Percentiles rank a stretch among this genome's conserved stretches.
phyloP scores from a whole-genome alignment of 768 basidiomycete genomes.

The Mycena metata region DNA sequence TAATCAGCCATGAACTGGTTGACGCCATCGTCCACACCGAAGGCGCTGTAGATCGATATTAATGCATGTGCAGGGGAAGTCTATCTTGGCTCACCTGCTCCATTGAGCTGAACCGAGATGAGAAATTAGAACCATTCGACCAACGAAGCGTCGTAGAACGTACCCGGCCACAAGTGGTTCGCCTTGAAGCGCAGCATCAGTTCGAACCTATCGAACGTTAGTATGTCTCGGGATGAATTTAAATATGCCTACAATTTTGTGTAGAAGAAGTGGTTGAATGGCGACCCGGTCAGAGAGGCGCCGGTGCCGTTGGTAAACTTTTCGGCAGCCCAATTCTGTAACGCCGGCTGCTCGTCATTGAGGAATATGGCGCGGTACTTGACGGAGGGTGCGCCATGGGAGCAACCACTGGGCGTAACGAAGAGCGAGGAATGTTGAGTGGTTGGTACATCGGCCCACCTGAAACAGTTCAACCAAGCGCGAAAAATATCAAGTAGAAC shows the following conservation, averaged over 20 bases:
- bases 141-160: slow-evolving; percentile 18
- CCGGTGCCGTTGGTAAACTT: slow-evolving; percentile 78
- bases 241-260: slow-evolving; percentile 59
- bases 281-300: slow-evolving; percentile 59
- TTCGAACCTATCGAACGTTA: slow-evolving; percentile 63
- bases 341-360: slow-evolving; percentile 82
- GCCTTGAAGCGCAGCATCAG: slow-evolving; percentile 74
- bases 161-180: slow-evolving; percentile 80
- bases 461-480: slow-evolving; percentile 41
- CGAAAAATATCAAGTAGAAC: neutral
- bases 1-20: slow-evolving; percentile 75
- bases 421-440: slow-evolving; percentile 64
- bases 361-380: slow-evolving; percentile 81
- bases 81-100: slow-evolving; percentile 48
- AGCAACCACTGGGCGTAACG: slow-evolving; percentile 58
- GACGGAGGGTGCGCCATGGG: slow-evolving; percentile 75
- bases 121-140: neutral
- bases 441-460: slow-evolving; percentile 86
- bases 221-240: no score
- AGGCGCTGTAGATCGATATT: slow-evolving; percentile 53
- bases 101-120: slow-evolving; percentile 52
- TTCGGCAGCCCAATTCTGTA: slow-evolving; percentile 79
- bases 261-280: slow-evolving; percentile 76
- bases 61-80: neutral
- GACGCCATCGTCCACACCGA: slow-evolving; percentile 68